Evolutionary conservation across 2,329 filamentous ascomycete species (phyloP), one percentile per base, ranked within the genome.

Genomic region (Zymoseptoria passerinii): DNA sequence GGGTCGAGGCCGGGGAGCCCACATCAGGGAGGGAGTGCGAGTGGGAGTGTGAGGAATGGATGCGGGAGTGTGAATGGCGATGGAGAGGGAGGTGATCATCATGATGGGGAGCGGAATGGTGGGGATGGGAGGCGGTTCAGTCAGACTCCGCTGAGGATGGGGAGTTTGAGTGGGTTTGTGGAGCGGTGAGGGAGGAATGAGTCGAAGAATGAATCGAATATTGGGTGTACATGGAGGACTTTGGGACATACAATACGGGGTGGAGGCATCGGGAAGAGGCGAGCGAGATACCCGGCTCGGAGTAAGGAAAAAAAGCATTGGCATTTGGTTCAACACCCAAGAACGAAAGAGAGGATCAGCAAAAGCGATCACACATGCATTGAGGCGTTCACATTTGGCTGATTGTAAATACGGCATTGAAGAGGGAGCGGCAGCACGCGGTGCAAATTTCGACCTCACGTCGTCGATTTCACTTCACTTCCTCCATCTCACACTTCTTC

Each of bases 1-100:
- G 64, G 64, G 19, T 68, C 66, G 53, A 60, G 69, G 35, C 69
- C 69, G 2, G 66, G 35, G 4, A 44, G 35, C 16, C 35, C 35
- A 16, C 35, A 23, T 23, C 23, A 23, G 23, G 23, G 23, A 23
- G 23, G 23, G 23, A 23, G 23, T 23, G 23, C 23, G 23, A 23
- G 23, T 23, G 23, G 23, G 23, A 23, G 23, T 23, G 23, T 4
- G 23, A 23, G 13, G 35, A 44, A 44, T 44, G 35, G 35, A 6
- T 16, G n/a, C n/a, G 35, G 35, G 35, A 44, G 35, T 44, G 35
- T 44, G 16, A 44, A 7, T 16, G 35, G 35, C 9, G n/a, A 16
- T 44, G 6, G 35, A 44, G n/a, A 44, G 13, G 35, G 35, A 4
- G 35, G 13, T 1, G 35, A 16, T 13, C 13, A 16, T 44, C 13